phyloP scores from a whole-genome alignment of 306 rosid genomes.

The Dicorynia guianensis region DNA sequence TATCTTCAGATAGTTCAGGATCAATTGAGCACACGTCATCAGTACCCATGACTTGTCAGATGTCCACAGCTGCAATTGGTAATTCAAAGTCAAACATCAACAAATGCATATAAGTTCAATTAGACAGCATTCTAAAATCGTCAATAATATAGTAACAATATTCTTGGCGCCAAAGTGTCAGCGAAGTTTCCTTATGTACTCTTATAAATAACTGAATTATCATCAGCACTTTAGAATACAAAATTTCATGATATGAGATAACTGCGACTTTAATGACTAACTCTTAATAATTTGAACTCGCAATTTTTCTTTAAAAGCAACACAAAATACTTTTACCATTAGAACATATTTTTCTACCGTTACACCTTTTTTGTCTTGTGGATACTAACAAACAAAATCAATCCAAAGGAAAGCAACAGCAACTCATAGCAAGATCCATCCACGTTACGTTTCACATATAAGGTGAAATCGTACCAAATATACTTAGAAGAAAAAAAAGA shows the following conservation, averaged over 20 bases:
- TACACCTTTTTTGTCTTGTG: background rate
- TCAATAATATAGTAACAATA: conserved; percentile 13
- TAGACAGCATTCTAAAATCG: background rate
- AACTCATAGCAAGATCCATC: background rate
- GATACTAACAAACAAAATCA: too few relatives aligned
- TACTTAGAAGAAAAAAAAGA: background rate
- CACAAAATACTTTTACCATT: conserved; percentile 16
- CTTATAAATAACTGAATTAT: conserved; percentile 4
- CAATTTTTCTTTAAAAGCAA: too few relatives aligned
- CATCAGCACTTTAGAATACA: conserved; percentile 6
- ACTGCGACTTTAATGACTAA: conserved; percentile 15
- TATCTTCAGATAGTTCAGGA: conserved; percentile 69
- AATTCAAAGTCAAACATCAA: conserved; percentile 37
- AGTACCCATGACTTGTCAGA: conserved; percentile 42
- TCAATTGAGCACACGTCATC: conserved; percentile 54
- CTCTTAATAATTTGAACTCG: background rate
- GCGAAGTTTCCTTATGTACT: conserved; percentile 22
- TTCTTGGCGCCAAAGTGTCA: conserved; percentile 1
- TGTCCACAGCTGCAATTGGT: conserved; percentile 48
- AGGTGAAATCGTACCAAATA: conserved; percentile 5
- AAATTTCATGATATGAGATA: background rate
- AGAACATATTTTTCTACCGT: background rate
- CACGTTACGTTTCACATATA: conserved; percentile 16
- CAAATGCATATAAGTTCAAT: background rate
- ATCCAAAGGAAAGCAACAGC: too few relatives aligned